Base-by-base conservation (phyloP, 176 grass and related monocot species). In the Cenchrus purpureus region DNA sequence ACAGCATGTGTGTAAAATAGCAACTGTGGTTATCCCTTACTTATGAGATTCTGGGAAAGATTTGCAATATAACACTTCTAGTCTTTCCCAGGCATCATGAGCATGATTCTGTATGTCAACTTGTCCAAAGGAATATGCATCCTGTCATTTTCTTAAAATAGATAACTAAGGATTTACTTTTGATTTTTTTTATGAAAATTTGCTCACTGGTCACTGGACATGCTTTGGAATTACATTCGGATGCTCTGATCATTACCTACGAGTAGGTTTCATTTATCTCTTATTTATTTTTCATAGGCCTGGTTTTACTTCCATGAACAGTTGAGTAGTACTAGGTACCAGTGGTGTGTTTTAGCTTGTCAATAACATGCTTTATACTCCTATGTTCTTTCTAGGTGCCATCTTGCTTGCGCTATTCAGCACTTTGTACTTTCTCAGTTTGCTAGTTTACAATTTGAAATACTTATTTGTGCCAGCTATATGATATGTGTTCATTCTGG, bases 131-230 rank as follows among this genome's bases (percentile, higher is more conserved):
- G 2, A 46, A 25, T 64, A 78, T 4, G 15, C 43, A 31, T 45
- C 73, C 29, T 32, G 13, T 3, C 8, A 12, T 12, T 64, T n/a
- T 29, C 0, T 58, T 12, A 13, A 68, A 22, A 60, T 2, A n/a
- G 2, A 17, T 6, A 25, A 4, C 48, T 43, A 54, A 4, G 15
- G n/a, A 52, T 73, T 29, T 56, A 19, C 16, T 68, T 4, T 32
- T 55, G n/a, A 75, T 68, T 40, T 51, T 78, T 57, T 69, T 7
- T 25, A n/a, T 70, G 73, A 69, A 82, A 59, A 68, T 69, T 11
- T 32, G 7, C 17, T 55, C 20, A 34, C 15, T 32, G 6, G 13
- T 86, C 57, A 45, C 25, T 80, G 55, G 3, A 3, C 20, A 44
- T 37, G 51, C 10, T 65, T 19, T 25, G 25, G 25, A 25, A 74